phyloP scores from a whole-genome alignment of 2,329 filamentous ascomycete species.

The Cytospora piceicola region DNA sequence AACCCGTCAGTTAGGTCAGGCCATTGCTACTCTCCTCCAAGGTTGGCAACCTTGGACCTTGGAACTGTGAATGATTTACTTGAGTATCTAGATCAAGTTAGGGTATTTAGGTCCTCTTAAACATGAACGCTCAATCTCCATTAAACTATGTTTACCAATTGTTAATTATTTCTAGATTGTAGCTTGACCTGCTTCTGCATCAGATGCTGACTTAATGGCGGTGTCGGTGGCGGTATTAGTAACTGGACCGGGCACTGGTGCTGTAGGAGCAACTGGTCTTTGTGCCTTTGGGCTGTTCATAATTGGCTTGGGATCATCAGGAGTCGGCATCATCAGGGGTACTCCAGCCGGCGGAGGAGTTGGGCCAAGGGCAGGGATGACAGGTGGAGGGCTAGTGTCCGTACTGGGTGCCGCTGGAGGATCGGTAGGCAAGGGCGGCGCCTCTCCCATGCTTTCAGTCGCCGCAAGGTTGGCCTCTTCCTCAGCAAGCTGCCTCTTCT shows the following conservation, averaged over 20 bases:
- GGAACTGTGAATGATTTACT: no score
- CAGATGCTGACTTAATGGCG: constrained; percentile 1
- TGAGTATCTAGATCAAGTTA: neutral
- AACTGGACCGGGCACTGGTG: neutral
- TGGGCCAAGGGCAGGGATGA: neutral
- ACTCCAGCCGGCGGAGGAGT: constrained; percentile 23
- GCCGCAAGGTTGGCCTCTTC: constrained; percentile 14
- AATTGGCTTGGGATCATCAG: neutral
- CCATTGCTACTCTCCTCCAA: no score
- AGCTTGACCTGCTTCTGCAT: neutral
- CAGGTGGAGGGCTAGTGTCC: neutral
- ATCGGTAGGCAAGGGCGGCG: neutral
- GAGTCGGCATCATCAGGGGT: constrained; percentile 23
- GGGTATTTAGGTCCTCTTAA: neutral
- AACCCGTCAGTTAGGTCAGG: no score
- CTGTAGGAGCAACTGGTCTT: neutral
- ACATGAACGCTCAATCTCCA: neutral
- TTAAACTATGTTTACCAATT: neutral
- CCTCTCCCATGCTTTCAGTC: neutral
- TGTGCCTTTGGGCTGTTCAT: neutral
- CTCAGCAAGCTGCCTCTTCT: constrained; percentile 6
- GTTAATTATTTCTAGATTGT: neutral
- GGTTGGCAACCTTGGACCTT: no score
- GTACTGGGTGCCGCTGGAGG: constrained; percentile 3
- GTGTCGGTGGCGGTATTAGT: neutral